Conservation (phyloP, 306 rosid species). For the Hippophae rhamnoides region DNA sequence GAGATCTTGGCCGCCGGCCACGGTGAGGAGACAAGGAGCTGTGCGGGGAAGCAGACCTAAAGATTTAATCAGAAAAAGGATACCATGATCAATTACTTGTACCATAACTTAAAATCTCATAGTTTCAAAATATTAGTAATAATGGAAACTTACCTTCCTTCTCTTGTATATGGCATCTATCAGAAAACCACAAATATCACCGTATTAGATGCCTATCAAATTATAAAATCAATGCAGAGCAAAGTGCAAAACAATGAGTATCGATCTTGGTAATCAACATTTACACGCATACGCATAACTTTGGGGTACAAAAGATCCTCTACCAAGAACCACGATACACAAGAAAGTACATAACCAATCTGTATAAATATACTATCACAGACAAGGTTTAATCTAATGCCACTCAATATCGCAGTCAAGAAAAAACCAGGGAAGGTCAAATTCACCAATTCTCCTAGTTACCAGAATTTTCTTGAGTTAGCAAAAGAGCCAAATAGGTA, state of each 20-base stretch:
- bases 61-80: constrained; percentile 8
- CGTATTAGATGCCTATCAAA: constrained; percentile 18
- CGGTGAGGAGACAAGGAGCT: constrained; percentile 26
- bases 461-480: too few relatives aligned
- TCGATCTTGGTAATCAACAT: too few relatives aligned
- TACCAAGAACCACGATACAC: too few relatives aligned
- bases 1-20: constrained; percentile 25
- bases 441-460: too few relatives aligned
- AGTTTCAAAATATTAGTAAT: neutral
- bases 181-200: neutral
- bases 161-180: constrained; percentile 40
- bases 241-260: neutral
- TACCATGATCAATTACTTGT: neutral
- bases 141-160: constrained; percentile 24
- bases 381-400: too few relatives aligned
- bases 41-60: constrained; percentile 29
- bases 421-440: too few relatives aligned
- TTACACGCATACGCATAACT: too few relatives aligned
- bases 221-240: neutral
- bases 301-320: too few relatives aligned
- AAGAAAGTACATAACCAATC: too few relatives aligned
- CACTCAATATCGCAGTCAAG: too few relatives aligned
- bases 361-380: too few relatives aligned
- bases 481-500: too few relatives aligned
- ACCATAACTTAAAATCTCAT: neutral